These are phyloP conservation scores for Atractiella rhizophila DNA, from an alignment of 768 basidiomycete species.

Conservation along the genomic window DNA sequence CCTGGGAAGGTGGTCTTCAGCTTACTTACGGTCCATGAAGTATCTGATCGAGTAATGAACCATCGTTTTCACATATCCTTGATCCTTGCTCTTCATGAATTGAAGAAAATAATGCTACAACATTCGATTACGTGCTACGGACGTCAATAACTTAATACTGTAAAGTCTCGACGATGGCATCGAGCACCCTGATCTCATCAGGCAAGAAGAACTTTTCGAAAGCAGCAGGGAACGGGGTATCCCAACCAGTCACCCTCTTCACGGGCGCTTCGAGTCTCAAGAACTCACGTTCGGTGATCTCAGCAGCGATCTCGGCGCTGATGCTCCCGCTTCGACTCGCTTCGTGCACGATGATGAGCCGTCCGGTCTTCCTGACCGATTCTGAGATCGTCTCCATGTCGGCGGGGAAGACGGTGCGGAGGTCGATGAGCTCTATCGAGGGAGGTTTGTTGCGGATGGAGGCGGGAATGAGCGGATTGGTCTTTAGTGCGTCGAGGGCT, in stretches of 20 bases:
- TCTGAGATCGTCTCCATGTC: conserved; percentile 54
- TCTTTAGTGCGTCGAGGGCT: conserved; percentile 44
- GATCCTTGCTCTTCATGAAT: too few species aligned
- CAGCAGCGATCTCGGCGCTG: conserved; percentile 77
- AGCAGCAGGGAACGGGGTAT: conserved; percentile 35
- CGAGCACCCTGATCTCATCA: conserved; percentile 43
- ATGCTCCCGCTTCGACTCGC: conserved; percentile 64
- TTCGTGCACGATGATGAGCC: conserved; percentile 74
- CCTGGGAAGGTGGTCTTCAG: too few species aligned
- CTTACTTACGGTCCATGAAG: too few species aligned
- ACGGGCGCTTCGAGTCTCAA: conserved; percentile 69
- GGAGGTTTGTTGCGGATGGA: conserved; percentile 27
- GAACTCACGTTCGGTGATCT: conserved; percentile 69
- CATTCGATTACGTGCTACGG: too few species aligned
- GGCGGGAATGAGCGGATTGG: conserved; percentile 36
- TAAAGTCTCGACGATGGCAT: neutral
- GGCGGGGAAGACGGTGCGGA: conserved; percentile 72
- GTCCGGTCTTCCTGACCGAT: conserved; percentile 59
- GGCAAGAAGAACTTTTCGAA: conserved; percentile 86
- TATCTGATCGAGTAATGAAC: too few species aligned
- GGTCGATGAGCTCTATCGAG: conserved; percentile 58
- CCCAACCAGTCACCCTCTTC: conserved; percentile 69
- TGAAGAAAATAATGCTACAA: too few species aligned
- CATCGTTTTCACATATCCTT: too few species aligned
- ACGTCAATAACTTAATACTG: neutral